phyloP scores from a whole-genome alignment of 202 grass and related monocot genomes.

The Digitaria exilis region DNA sequence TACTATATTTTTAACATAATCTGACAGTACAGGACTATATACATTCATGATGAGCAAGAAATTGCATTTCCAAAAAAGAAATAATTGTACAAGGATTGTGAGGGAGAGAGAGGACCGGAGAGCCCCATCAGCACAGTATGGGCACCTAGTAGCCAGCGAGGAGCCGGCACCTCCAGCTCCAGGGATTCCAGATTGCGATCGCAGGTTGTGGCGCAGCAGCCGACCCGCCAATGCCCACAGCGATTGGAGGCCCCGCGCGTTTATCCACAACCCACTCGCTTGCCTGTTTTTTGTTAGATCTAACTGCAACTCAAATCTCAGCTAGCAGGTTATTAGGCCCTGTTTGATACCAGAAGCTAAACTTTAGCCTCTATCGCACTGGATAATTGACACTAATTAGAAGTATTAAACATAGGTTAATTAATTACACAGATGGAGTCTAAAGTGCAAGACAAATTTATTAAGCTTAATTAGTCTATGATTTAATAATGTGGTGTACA shows the following conservation, averaged over 20 bases:
- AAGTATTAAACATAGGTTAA: too few species aligned
- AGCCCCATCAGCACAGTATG: slow-evolving; percentile 31
- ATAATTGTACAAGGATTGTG: not conserved
- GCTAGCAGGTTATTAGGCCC: too few species aligned
- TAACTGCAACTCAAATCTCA: not conserved
- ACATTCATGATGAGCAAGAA: not conserved
- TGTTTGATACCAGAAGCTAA: too few species aligned
- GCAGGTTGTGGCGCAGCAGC: slow-evolving; percentile 51
- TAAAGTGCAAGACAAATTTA: too few species aligned
- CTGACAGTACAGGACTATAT: not conserved
- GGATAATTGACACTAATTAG: too few species aligned
- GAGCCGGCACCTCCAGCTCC: slow-evolving; percentile 32
- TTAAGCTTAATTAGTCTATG: not conserved
- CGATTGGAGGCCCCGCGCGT: slow-evolving; percentile 30
- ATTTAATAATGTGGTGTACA: too few species aligned
- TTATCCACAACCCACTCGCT: slow-evolving; percentile 13
- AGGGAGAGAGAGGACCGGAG: not conserved
- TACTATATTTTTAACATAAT: too few species aligned
- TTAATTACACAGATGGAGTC: too few species aligned
- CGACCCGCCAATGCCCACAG: slow-evolving; percentile 30
- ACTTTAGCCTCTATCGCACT: too few species aligned
- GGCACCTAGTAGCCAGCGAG: slow-evolving; percentile 32
- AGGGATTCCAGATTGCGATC: slow-evolving; percentile 43
- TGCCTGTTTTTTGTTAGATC: slow-evolving; percentile 30
- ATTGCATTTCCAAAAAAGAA: not conserved